Evolutionary conservation across 345 rosid genomes (phyloP), one percentile per base, ranked within the genome.

Genomic region (Eucalyptus tenuipes): DNA sequence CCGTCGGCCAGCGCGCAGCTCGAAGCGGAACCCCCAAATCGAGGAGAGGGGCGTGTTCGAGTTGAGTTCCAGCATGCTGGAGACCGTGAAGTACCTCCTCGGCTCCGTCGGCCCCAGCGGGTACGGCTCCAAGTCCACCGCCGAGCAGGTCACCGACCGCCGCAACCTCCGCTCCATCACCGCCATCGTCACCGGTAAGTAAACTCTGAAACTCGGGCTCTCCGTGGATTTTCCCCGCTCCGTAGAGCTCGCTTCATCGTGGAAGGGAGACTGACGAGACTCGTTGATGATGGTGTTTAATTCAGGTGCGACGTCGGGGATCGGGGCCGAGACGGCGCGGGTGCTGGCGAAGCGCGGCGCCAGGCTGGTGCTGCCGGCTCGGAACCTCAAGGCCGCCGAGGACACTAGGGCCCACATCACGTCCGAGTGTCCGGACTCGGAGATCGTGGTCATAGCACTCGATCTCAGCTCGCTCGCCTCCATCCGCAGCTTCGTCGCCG

Each of bases 321-420:
- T 97, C 20, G 99, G 99, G 86, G 97, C 96, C 11, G 99, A 97
- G 95, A 96, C 99, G 88, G 99, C 99, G 3, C 94, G 98, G 20
- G 98, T 94, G 33, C 87, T 97, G 82, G 97, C 97, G 3, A 96
- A 95, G 91, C 88, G 96, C 57, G 97, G 99, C 18, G 98, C 94
- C 66, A 92, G 95, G 92, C 92, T 97, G 86, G 98, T 97, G 88
- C 87, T 97, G 48, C 99, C 99, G 84, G 97, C 96, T 48, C 89
- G 99, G 92, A 96, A 90, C 88, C 89, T 95, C 64, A 97, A 97
- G 89, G 93, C 97, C 10, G 98, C 99, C 0, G 98, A 96, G 94
- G 99, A 97, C 50, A 88, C 96, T 18, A 96, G 91, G 92, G 95
- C 94, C 29, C 94, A 98, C 33, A 95, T 97, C 48, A 57, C 92